These are phyloP conservation scores for Hericium alpestre DNA, from an alignment of 768 basidiomycete genomes.

Conservation along the genomic window DNA sequence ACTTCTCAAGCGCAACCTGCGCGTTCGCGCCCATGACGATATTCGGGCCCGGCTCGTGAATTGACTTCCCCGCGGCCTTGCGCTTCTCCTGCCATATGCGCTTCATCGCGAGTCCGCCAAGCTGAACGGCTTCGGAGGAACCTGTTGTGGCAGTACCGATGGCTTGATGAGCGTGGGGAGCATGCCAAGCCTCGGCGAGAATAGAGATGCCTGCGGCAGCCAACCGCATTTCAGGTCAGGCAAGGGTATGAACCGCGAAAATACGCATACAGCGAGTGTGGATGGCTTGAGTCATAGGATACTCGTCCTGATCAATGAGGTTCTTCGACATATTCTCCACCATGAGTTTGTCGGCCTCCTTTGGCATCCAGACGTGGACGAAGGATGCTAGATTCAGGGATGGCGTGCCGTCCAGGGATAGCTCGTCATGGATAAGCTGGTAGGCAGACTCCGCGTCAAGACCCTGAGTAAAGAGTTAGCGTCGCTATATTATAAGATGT, in stretches of 20 bases:
- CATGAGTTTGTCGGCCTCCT: conserved; percentile 42
- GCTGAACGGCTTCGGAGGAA: conserved; percentile 61
- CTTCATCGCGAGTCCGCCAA: conserved; percentile 68
- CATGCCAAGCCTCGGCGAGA: conserved; percentile 60
- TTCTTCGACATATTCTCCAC: conserved; percentile 58
- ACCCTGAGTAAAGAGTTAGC: conserved; percentile 29
- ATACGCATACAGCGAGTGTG: conserved; percentile 5
- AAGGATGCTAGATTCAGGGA: conserved; percentile 59
- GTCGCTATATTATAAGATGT: neutral
- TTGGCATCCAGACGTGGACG: conserved; percentile 57
- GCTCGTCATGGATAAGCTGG: conserved; percentile 55
- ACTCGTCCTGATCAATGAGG: conserved; percentile 61
- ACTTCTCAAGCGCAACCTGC: conserved; percentile 62
- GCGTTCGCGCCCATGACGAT: conserved; percentile 60
- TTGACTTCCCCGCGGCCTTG: conserved; percentile 55
- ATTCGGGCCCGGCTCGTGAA: conserved; percentile 56
- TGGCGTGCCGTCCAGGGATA: conserved; percentile 44
- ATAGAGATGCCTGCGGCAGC: conserved; percentile 32
- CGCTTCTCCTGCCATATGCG: conserved; percentile 58
- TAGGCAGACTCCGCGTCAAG: conserved; percentile 39
- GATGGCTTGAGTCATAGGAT: conserved; percentile 41
- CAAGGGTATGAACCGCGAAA: neutral
- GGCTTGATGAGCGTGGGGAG: conserved; percentile 40
- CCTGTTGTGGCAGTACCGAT: conserved; percentile 65
- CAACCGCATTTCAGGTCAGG: neutral